Conservation (phyloP, 805 yeast genomes). For the Vanderwaltozyma tropicalis region DNA sequence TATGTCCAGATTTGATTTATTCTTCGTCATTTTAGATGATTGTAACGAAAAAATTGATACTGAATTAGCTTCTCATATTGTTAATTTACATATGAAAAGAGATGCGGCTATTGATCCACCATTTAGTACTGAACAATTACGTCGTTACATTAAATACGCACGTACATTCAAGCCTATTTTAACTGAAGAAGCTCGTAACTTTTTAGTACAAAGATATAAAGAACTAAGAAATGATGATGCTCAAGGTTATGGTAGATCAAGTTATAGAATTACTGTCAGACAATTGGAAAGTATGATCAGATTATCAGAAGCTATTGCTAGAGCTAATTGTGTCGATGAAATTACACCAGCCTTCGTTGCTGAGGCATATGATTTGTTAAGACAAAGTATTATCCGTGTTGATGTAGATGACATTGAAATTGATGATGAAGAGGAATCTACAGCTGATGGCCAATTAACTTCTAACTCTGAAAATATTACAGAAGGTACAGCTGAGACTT, state of each 20-base stretch:
- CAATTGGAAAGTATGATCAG: conserved; percentile 92
- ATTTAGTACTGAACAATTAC: conserved; percentile 74
- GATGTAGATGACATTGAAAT: conserved; percentile 88
- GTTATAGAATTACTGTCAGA: conserved; percentile 93
- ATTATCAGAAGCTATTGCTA: conserved; percentile 89
- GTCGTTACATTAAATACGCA: conserved; percentile 84
- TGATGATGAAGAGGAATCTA: conserved; percentile 40
- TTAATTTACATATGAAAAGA: conserved; percentile 79
- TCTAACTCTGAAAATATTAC: conserved; percentile 11
- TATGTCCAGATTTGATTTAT: conserved; percentile 94
- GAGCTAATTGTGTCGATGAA: conserved; percentile 89
- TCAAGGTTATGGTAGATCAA: conserved; percentile 65
- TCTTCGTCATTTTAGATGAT: conserved; percentile 90
- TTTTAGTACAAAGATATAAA: conserved; percentile 67
- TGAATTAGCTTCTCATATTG: conserved; percentile 84
- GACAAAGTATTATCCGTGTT: conserved; percentile 86
- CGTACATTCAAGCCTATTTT: conserved; percentile 84
- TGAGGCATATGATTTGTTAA: conserved; percentile 82
- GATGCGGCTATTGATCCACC: conserved; percentile 90
- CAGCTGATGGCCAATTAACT: conserved; percentile 38
- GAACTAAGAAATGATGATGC: conserved; percentile 85
- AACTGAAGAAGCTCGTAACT: conserved; percentile 71
- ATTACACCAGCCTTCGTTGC: conserved; percentile 78
- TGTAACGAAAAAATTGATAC: conserved; percentile 87
- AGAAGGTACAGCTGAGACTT: conserved; percentile 5